Evolutionary conservation across 257 asterid genomes (phyloP).

Genomic region (Leptodermis oblonga): DNA sequence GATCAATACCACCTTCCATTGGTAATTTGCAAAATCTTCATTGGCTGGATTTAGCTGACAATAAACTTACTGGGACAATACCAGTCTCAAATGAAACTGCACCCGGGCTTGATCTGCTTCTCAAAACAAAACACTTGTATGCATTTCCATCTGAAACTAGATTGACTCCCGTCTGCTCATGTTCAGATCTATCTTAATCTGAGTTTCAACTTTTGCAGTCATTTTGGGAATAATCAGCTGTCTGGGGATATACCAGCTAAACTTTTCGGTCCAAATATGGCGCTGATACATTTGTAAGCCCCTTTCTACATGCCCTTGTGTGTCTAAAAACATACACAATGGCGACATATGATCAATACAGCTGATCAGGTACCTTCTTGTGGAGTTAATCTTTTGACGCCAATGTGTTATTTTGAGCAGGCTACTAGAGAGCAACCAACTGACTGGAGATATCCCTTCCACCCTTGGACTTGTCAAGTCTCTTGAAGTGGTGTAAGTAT

Average conservation of each 20-base stretch:
- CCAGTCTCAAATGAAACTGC: slow-evolving; percentile 64
- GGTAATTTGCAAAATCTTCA: slow-evolving; percentile 49
- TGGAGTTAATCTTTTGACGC: neutral
- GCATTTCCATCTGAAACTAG: slow-evolving; percentile 10
- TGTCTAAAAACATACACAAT: no score
- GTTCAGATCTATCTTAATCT: neutral
- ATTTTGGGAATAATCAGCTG: slow-evolving; percentile 70
- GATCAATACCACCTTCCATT: slow-evolving; percentile 62
- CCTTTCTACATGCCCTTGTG: neutral
- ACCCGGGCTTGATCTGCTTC: slow-evolving; percentile 92
- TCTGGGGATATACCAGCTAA: slow-evolving; percentile 67
- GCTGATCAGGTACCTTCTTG: neutral
- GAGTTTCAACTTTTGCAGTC: slow-evolving; percentile 44
- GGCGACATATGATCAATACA: no score
- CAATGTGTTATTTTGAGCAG: slow-evolving; percentile 32
- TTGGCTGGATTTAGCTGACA: slow-evolving; percentile 93
- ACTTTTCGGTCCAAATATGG: slow-evolving; percentile 54
- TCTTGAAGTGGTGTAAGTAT: slow-evolving; percentile 84
- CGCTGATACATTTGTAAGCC: slow-evolving; percentile 81
- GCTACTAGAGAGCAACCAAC: slow-evolving; percentile 65
- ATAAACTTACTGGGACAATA: slow-evolving; percentile 62
- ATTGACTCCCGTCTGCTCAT: neutral
- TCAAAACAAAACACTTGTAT: slow-evolving; percentile 70
- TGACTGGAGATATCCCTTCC: slow-evolving; percentile 66
- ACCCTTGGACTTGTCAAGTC: slow-evolving; percentile 48